Evolutionary conservation across 371 early-diverging fungal genomes (phyloP), one percentile per base, ranked within the genome.

Genomic region (Parasitella parasitica): DNA sequence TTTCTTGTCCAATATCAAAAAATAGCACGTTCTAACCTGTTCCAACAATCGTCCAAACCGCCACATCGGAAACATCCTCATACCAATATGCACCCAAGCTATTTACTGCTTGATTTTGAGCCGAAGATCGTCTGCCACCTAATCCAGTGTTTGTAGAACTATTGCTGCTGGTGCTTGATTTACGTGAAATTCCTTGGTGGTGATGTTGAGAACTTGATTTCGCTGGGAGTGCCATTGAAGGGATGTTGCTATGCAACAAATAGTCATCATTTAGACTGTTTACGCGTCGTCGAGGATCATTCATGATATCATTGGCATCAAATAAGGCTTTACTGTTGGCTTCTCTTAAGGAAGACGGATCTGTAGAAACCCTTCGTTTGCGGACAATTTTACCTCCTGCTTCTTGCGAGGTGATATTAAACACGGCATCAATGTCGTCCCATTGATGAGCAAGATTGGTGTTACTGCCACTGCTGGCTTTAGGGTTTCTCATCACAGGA

Each of bases 41-140:
- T 28, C 93, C 91, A 7, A 94, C 94, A 63, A 94, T 87, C 3
- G 94, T 94, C 94, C 94, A 94, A 0, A 94, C 91, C 0, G 92
- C 89, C 5, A 86, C 83, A 76, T 94, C 94, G 1, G 90, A 88
- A 6, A 94, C 92, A 70, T 94, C 93, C 69, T 91, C 91, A 22
- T 81, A 79, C 93, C 93, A 92, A 50, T 80, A 76, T 8, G 84
- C 75, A 20, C 83, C 79, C 11, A 64, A 39, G 3, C 37, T 39
- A n/a, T 43, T 22, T 2, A 13, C 12, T 13, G 27, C 30, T 27
- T 30, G 12, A 16, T 36, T 39, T 27, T 57, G 57, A 35, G 54
- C 57, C 3, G 60, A 64, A 35, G 59, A 59, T 20, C 65, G 59
- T 66, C 57, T 68, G 50, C 61, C 67, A 57, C 43, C 39, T 24